These are phyloP conservation scores for Ambrosiella beaveri DNA, from an alignment of 2,329 filamentous ascomycete genomes.

Conservation along the genomic window DNA sequence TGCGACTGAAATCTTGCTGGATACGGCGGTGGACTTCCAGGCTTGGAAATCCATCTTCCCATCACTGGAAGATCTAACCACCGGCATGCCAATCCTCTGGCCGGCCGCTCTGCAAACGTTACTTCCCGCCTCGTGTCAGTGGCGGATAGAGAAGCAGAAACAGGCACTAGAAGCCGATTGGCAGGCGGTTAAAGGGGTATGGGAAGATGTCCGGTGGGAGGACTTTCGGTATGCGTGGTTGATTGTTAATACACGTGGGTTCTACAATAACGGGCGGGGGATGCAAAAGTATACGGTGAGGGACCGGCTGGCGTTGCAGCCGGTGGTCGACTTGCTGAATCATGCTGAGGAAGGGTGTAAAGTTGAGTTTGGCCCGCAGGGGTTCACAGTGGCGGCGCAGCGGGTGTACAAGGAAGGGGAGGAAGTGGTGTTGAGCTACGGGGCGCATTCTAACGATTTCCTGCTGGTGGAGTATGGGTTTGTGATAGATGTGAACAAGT, in stretches of 20 bases:
- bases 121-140: conserved; percentile 27
- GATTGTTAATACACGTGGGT: conserved; percentile 44
- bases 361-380: conserved; percentile 30
- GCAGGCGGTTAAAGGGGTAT: conserved; percentile 20
- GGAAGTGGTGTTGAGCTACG: conserved; percentile 55
- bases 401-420: conserved; percentile 35
- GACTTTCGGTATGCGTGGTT: conserved; percentile 40
- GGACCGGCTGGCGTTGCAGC: conserved; percentile 52
- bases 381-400: conserved; percentile 38
- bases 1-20: conserved; percentile 41
- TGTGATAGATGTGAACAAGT: conserved; percentile 29
- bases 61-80: conserved; percentile 36
- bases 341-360: conserved; percentile 33
- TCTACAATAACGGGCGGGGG: conserved; percentile 35
- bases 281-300: conserved; percentile 27
- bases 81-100: conserved; percentile 32
- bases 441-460: conserved; percentile 54
- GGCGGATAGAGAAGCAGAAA: conserved; percentile 36
- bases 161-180: conserved; percentile 26
- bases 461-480: conserved; percentile 51
- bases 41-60: conserved; percentile 55
- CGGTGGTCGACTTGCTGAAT: conserved; percentile 58
- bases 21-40: conserved; percentile 23
- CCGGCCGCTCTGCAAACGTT: conserved; percentile 26
- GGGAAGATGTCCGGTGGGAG: conserved; percentile 19